A percentile compares a stretch with the other conserved stretches of the same genome.
phyloP scores from a whole-genome alignment of 371 early-diverging fungal genomes.

The Mortierella sp. region DNA sequence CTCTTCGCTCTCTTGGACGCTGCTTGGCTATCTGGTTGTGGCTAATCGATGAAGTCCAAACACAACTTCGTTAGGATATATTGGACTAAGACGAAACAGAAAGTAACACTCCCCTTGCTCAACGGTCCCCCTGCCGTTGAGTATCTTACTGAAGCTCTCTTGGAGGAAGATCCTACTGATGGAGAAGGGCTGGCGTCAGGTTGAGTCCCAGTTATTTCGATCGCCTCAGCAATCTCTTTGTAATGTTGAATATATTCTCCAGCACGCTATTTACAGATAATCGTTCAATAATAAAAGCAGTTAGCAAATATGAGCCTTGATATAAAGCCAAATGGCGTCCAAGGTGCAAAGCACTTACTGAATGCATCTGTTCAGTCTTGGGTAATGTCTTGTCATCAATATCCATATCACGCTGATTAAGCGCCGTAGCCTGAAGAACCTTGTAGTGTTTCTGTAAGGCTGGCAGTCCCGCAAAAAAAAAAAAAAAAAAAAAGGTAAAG shows the following conservation, averaged over 20 bases:
- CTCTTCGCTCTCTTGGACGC: slow-evolving; percentile 28
- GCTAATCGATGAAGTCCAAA: too few relatives aligned
- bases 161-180: slow-evolving; percentile 3
- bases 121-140: background rate
- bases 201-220: slow-evolving; percentile 16
- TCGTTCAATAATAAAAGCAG: background rate
- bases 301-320: background rate
- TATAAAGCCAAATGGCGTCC: background rate
- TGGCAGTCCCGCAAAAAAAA: too few relatives aligned
- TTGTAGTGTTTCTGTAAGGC: slow-evolving; percentile 73
- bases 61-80: too few relatives aligned
- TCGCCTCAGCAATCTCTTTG: slow-evolving; percentile 21
- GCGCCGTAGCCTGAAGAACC: slow-evolving; percentile 69
- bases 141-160: slow-evolving; percentile 2
- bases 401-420: slow-evolving; percentile 56
- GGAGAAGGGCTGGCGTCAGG: background rate
- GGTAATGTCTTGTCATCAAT: slow-evolving; percentile 53
- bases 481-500: background rate
- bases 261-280: slow-evolving; percentile 24
- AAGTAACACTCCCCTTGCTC: too few relatives aligned
- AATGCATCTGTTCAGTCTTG: slow-evolving; percentile 41
- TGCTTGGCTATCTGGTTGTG: slow-evolving; percentile 6
- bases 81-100: too few relatives aligned
- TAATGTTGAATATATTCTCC: slow-evolving; percentile 37
- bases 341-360: slow-evolving; percentile 1